Percentiles rank a stretch among this genome's conserved stretches.
These are phyloP conservation scores for Chlamydomonas schloesseri DNA, from an alignment of 139 green algal genomes.

Conservation along the genomic window DNA sequence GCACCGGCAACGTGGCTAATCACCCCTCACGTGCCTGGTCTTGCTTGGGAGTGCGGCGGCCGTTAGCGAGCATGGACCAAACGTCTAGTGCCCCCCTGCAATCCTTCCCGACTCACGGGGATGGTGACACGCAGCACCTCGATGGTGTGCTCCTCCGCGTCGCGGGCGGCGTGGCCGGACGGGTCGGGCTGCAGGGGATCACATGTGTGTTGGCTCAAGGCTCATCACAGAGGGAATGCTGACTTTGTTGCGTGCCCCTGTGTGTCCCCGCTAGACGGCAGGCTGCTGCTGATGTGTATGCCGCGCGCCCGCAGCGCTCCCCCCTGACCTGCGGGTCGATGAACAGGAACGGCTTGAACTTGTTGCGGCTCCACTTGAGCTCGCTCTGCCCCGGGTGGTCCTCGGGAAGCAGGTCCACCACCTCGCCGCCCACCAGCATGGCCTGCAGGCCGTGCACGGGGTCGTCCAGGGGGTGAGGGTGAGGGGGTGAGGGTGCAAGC, in stretches of 20 bases:
- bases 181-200: slow-evolving; percentile 18
- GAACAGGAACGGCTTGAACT: slow-evolving; percentile 84
- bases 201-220: too few species aligned
- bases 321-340: slow-evolving; percentile 67
- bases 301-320: too few species aligned
- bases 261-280: not conserved
- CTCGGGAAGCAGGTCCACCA: slow-evolving; percentile 70
- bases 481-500: too few species aligned
- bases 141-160: slow-evolving; percentile 74
- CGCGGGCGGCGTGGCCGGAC: slow-evolving; percentile 38
- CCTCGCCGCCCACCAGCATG: slow-evolving; percentile 78
- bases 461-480: too few species aligned
- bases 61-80: too few species aligned
- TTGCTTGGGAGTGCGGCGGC: too few species aligned
- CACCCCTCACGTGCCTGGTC: not conserved
- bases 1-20: not conserved
- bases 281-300: too few species aligned
- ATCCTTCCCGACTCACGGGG: not conserved
- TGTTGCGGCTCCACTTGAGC: slow-evolving; percentile 90
- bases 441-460: slow-evolving; percentile 60
- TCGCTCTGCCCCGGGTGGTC: slow-evolving; percentile 80
- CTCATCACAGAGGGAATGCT: too few species aligned
- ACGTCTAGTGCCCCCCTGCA: not conserved
- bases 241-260: not conserved
- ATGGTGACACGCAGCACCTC: slow-evolving; percentile 67